Evolutionary conservation across 805 yeast genomes (phyloP).

Genomic region (Pichia ethanolica): DNA sequence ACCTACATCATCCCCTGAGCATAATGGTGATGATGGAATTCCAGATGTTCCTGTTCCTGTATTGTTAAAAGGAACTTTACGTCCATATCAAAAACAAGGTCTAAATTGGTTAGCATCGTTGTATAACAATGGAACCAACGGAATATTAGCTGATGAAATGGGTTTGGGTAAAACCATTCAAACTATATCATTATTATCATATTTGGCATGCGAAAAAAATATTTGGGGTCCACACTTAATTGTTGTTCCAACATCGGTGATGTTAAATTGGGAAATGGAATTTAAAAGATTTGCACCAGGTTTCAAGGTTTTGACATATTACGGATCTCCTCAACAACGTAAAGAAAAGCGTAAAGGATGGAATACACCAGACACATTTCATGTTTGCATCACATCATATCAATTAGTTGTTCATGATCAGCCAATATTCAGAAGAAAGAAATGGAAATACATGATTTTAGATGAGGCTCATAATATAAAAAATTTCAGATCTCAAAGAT

Average conservation of each 20-base stretch:
- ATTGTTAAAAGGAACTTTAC: constrained; percentile 68
- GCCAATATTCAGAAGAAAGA: constrained; percentile 82
- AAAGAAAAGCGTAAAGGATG: constrained; percentile 94
- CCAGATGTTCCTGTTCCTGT: constrained; percentile 76
- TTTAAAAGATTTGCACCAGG: constrained; percentile 98
- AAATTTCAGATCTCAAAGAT: constrained; percentile 90
- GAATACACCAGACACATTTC: constrained; percentile 94
- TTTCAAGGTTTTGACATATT: constrained; percentile 87
- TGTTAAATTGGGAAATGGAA: constrained; percentile 99
- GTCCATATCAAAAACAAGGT: constrained; percentile 94
- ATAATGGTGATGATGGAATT: constrained; percentile 25
- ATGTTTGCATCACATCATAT: constrained; percentile 93
- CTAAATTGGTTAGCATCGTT: constrained; percentile 94
- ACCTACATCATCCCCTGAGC: constrained; percentile 31
- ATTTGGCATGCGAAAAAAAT: constrained; percentile 87
- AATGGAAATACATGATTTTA: constrained; percentile 93
- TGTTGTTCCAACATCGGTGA: constrained; percentile 94
- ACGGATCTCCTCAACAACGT: constrained; percentile 95
- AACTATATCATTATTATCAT: constrained; percentile 78
- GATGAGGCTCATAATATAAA: constrained; percentile 99
- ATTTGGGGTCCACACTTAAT: constrained; percentile 98
- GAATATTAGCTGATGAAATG: constrained; percentile 98
- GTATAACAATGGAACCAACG: constrained; percentile 88
- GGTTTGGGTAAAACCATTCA: constrained; percentile 97
- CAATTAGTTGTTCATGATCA: constrained; percentile 98